Conservation (phyloP, 2,329 filamentous ascomycete species). For the Pyrenophora graminea region DNA sequence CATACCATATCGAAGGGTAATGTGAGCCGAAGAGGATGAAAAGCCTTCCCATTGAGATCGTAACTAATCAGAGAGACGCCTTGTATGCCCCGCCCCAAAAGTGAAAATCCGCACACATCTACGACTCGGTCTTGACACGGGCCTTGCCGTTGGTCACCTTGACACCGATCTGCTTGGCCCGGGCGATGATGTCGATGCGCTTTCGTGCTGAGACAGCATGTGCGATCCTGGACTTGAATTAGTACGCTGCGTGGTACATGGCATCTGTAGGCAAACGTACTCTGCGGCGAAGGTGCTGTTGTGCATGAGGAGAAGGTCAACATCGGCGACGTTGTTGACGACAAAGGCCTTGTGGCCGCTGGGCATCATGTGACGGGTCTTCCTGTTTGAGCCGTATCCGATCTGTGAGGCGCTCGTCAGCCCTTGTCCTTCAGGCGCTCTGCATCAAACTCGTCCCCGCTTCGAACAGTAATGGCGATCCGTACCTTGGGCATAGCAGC, state of each 20-base stretch:
- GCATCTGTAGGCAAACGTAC: conserved; percentile 60
- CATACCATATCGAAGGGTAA: conserved; percentile 22
- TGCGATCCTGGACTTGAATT: conserved; percentile 71
- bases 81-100: conserved; percentile 42
- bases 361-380: conserved; percentile 98
- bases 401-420: conserved; percentile 66
- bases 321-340: conserved; percentile 91
- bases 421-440: conserved; percentile 15
- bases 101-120: conserved; percentile 42
- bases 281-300: conserved; percentile 99
- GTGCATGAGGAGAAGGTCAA: conserved; percentile 99
- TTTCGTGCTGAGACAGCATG: conserved; percentile 98
- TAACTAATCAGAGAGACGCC: conserved; percentile 47
- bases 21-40: conserved; percentile 34
- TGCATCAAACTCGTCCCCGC: neutral
- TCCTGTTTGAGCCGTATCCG: conserved; percentile 98
- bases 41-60: conserved; percentile 44
- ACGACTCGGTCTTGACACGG: conserved; percentile 93
- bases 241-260: conserved; percentile 7
- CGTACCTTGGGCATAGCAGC: conserved; percentile 97
- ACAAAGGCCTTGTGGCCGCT: conserved; percentile 99
- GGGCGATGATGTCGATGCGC: conserved; percentile 95
- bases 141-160: conserved; percentile 99
- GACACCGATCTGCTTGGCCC: conserved; percentile 97
- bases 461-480: conserved; percentile 15